Evolutionary conservation across 169 alveolate genomes (phyloP), one percentile per base, ranked within the genome.

Genomic region (Plasmodium gaboni): DNA sequence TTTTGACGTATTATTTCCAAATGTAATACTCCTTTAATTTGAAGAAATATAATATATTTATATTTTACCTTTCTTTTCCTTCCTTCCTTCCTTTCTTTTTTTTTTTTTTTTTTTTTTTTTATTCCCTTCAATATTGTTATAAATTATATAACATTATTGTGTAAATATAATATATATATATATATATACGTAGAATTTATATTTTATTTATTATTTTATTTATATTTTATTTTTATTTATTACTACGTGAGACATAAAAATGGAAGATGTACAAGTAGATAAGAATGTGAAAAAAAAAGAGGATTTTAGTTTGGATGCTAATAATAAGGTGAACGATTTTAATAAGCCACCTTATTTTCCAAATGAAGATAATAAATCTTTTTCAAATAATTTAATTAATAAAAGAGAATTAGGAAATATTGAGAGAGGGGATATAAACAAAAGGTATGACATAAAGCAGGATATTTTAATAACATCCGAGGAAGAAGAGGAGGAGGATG

Each of bases 251-350:
- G 78, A 19, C 15, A 50, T 19, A 10, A 69, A 51, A 10, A 69
- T 69, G 78, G 63, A 69, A 5, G 24, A 15, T 15, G 22, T 44
- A 48, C 50, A 51, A 19, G 8, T 48, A 55, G 83, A 80, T 48
- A 68, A 53, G 32, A 67, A 67, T 46, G 15, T 68, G 15, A 68
- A 80, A 17, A 51, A 72, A 53, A 65, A 80, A 57, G 90, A 38
- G 22, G 76, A 76, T 13, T 63, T 46, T 5, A 64, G 42, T 63
- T 42, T 63, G 53, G 63, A 64, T n/a, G 46, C 22, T 44, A 60
- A 50, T 44, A 51, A 26, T 24, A 76, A 64, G 10, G 88, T 44
- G 48, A 76, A 64, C 46, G 74, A 76, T n/a, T 28, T 22, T 8
- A 22, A 71, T 38, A 76, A 64, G 24, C n/a, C 53, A 38, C 2